Evolutionary conservation across 78 protist species (phyloP).

Genomic region (Dictyostelium brefeldianum): DNA sequence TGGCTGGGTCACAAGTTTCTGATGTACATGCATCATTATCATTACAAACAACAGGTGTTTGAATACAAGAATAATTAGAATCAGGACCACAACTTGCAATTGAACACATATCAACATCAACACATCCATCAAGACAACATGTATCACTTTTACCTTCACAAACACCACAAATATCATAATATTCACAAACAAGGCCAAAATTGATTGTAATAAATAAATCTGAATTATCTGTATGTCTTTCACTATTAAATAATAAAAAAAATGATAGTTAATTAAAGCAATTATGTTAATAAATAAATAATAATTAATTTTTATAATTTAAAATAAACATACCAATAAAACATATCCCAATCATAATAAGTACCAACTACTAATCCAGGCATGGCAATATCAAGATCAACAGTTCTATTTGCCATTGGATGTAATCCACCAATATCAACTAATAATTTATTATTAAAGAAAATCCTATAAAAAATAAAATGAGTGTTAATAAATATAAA

Average conservation of each 20-base stretch:
- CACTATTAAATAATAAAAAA: too few species aligned
- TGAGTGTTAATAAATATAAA: too few species aligned
- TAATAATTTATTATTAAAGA: conserved; percentile 22
- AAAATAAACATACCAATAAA: conserved; percentile 40
- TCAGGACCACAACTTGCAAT: not conserved
- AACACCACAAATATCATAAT: not conserved
- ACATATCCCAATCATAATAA: conserved; percentile 26
- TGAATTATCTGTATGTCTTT: not conserved
- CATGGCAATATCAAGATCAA: not conserved
- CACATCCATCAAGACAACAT: not conserved
- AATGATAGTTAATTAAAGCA: too few species aligned
- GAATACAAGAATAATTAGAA: not conserved
- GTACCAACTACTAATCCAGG: not conserved
- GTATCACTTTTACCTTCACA: conserved; percentile 27
- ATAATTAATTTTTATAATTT: not conserved
- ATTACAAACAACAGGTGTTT: conserved; percentile 7
- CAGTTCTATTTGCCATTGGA: not conserved
- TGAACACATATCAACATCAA: not conserved
- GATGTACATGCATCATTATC: conserved; percentile 11
- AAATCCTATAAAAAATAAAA: too few species aligned
- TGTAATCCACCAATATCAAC: conserved; percentile 48
- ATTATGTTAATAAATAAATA: too few species aligned
- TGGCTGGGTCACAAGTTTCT: not conserved
- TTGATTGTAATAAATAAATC: not conserved
- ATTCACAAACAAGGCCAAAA: not conserved